A percentile compares a stretch with the other conserved stretches of the same genome.
Evolutionary conservation across 179 eudicot species (phyloP).

Genomic region (Dionaea muscipula): DNA sequence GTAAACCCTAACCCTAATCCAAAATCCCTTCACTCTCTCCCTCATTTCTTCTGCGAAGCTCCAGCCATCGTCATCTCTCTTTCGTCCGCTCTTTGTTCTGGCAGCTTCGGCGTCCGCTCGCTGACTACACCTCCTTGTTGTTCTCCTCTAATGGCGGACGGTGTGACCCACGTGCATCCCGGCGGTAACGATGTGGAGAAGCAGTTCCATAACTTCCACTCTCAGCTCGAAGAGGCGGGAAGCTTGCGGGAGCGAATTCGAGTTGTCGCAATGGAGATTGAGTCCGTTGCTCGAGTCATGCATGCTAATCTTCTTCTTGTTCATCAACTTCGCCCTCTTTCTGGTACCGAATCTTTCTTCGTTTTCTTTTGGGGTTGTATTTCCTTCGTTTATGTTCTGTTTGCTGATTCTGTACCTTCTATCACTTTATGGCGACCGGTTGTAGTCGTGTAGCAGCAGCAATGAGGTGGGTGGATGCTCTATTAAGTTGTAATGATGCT

Average conservation of each 20-base stretch:
- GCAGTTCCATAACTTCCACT: slow-evolving; percentile 59
- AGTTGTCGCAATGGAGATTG: slow-evolving; percentile 53
- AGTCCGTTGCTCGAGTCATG: slow-evolving; percentile 51
- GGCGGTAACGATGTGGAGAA: slow-evolving; percentile 28
- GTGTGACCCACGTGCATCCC: slow-evolving; percentile 17
- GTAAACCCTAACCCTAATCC: slow-evolving; percentile 35
- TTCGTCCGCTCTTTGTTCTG: slow-evolving; percentile 7
- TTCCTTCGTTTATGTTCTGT: background rate
- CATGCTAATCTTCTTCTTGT: slow-evolving; percentile 64
- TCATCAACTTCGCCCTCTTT: slow-evolving; percentile 68
- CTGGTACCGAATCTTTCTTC: slow-evolving; percentile 27
- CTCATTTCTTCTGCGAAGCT: slow-evolving; percentile 4
- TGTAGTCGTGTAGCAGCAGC: no score
- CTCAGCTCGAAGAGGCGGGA: slow-evolving; percentile 58
- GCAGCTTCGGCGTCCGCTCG: slow-evolving; percentile 7
- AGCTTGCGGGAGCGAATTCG: slow-evolving; percentile 53
- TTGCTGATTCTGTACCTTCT: background rate
- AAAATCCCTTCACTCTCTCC: background rate
- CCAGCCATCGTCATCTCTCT: slow-evolving; percentile 6
- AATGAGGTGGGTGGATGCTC: no score
- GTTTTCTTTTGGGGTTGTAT: background rate
- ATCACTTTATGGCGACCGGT: no score
- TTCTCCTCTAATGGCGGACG: slow-evolving; percentile 39
- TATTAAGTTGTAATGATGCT: no score
- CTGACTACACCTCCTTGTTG: slow-evolving; percentile 2